A percentile compares a stretch with the other conserved stretches of the same genome.
Conservation (phyloP, 225 moss, liverwort and hornwort genomes). For the Antitrichia curtipendula region DNA sequence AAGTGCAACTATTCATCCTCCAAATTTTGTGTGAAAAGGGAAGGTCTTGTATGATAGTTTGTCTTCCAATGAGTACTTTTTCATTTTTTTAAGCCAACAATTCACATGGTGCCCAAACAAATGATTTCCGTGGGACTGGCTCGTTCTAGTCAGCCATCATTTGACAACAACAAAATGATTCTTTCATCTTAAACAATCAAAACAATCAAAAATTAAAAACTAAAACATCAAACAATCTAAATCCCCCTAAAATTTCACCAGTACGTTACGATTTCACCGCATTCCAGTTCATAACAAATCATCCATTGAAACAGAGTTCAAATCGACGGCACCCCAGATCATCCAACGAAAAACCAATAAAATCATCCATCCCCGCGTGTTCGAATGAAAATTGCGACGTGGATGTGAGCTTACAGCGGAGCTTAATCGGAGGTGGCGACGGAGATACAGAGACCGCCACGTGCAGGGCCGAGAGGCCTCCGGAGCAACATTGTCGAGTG, state of each 20-base stretch:
- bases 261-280: not conserved
- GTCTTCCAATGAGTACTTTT: no score
- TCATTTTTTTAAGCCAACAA: no score
- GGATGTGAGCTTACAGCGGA: not conserved
- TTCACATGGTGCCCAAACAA: no score
- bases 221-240: not conserved
- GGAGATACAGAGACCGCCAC: not conserved
- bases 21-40: no score
- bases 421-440: not conserved
- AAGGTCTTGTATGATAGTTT: no score
- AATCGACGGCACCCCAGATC: not conserved
- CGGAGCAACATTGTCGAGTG: not conserved
- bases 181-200: no score
- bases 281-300: not conserved
- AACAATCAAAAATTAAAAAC: no score
- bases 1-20: no score
- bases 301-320: not conserved
- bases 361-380: not conserved
- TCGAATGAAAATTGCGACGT: not conserved
- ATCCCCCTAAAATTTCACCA: not conserved
- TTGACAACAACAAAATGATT: not conserved
- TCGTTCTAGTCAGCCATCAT: not conserved
- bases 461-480: not conserved
- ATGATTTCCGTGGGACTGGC: no score
- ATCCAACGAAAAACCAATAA: not conserved